phyloP scores from a whole-genome alignment of 2,329 filamentous ascomycete genomes.

The Diplodia corticola region DNA sequence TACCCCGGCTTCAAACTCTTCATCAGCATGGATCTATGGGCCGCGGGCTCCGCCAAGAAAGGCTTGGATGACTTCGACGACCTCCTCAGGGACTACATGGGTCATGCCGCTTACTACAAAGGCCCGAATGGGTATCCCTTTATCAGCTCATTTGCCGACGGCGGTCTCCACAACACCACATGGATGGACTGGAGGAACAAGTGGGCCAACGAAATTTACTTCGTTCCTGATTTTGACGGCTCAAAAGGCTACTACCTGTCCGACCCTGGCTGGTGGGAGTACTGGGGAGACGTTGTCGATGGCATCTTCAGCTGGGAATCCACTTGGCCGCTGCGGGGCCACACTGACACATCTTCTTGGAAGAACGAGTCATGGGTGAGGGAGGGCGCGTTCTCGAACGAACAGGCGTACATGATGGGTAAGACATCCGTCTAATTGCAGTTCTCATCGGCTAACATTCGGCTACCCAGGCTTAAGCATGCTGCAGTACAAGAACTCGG shows the following conservation, averaged over 20 bases:
- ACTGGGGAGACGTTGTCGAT: constrained; percentile 37
- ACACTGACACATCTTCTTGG: constrained; percentile 29
- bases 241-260: constrained; percentile 36
- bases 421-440: neutral
- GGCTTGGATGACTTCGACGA: constrained; percentile 4
- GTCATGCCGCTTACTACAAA: neutral
- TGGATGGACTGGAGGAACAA: neutral
- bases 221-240: constrained; percentile 36
- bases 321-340: constrained; percentile 33
- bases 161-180: neutral
- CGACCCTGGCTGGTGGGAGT: constrained; percentile 30
- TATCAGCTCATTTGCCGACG: neutral
- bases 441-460: neutral
- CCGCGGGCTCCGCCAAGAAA: constrained; percentile 29
- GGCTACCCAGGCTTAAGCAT: constrained; percentile 1
- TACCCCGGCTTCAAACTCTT: constrained; percentile 38
- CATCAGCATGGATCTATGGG: constrained; percentile 41
- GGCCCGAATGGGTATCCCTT: neutral
- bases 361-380: constrained; percentile 29
- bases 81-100: neutral
- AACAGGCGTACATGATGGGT: constrained; percentile 41
- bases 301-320: constrained; percentile 44
- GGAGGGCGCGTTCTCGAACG: constrained; percentile 27
- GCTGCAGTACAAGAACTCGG: constrained; percentile 37
- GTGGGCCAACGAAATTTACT: constrained; percentile 28